A percentile compares a stretch with the other conserved stretches of the same genome.
Evolutionary conservation across 208 protist species (phyloP).

Genomic region (Novymonas esmeraldas): DNA sequence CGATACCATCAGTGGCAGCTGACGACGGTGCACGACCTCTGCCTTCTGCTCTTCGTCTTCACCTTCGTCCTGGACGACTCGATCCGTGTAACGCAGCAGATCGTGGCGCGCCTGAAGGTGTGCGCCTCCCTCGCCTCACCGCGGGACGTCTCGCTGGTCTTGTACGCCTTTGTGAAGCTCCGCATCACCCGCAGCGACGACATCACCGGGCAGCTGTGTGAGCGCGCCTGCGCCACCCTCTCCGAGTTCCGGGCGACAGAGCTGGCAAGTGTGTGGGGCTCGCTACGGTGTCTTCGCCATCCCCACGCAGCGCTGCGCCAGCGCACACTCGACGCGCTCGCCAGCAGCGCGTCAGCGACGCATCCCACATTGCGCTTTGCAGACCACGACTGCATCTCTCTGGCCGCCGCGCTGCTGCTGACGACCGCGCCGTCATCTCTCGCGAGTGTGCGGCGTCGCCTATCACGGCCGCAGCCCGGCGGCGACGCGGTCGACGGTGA

Average conservation of each 20-base stretch:
- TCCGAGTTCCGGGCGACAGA: conserved; percentile 62
- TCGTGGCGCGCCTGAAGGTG: conserved; percentile 77
- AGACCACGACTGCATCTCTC: conserved; percentile 31
- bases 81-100: conserved; percentile 83
- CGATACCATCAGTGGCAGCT: conserved; percentile 35
- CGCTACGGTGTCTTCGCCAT: conserved; percentile 48
- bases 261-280: conserved; percentile 75
- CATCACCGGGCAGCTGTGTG: conserved; percentile 63
- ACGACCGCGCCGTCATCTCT: conserved; percentile 14
- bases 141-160: conserved; percentile 66
- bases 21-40: conserved; percentile 77
- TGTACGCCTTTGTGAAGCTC: conserved; percentile 84
- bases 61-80: conserved; percentile 82
- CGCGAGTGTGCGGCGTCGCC: conserved; percentile 8
- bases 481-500: too few relatives aligned
- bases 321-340: conserved; percentile 24
- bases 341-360: background rate
- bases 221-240: conserved; percentile 58
- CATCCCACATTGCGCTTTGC: conserved; percentile 23
- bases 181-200: conserved; percentile 53
- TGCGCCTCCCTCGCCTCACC: conserved; percentile 46
- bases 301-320: conserved; percentile 17
- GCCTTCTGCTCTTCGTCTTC: conserved; percentile 76
- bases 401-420: conserved; percentile 28
- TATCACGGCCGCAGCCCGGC: too few relatives aligned